phyloP scores from a whole-genome alignment of 352 stramenopile species.

The Phytophthora pistaciae region DNA sequence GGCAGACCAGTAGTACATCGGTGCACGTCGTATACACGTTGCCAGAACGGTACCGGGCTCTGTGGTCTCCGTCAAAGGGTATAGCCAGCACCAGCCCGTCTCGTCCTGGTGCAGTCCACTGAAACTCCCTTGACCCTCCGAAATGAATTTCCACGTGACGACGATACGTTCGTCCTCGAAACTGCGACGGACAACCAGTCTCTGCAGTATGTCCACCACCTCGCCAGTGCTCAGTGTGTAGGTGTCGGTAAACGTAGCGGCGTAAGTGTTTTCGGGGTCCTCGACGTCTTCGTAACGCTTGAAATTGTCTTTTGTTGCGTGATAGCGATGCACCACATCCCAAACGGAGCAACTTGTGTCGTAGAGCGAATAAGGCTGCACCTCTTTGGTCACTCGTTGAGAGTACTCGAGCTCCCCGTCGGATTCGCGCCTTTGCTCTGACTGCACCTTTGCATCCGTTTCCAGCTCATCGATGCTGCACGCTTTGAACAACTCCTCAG shows the following conservation, averaged over 20 bases:
- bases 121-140: background rate
- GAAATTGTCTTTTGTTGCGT: background rate
- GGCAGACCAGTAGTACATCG: background rate
- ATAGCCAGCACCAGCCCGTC: background rate
- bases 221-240: background rate
- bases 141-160: background rate
- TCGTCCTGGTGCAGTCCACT: background rate
- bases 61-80: background rate
- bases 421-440: background rate
- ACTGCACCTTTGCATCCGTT: background rate
- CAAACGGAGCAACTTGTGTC: background rate
- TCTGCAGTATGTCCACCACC: background rate
- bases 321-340: no score
- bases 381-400: background rate
- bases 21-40: background rate
- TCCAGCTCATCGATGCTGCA: background rate
- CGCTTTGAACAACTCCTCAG: slow-evolving; percentile 5
- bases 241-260: background rate
- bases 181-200: background rate
- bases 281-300: background rate
- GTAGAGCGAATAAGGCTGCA: background rate
- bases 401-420: background rate
- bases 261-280: background rate
- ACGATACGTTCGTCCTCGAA: background rate
- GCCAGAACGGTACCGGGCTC: background rate